Base-by-base conservation (phyloP, 2,329 filamentous ascomycete genomes). In the Ophiocordyceps sinensis region DNA sequence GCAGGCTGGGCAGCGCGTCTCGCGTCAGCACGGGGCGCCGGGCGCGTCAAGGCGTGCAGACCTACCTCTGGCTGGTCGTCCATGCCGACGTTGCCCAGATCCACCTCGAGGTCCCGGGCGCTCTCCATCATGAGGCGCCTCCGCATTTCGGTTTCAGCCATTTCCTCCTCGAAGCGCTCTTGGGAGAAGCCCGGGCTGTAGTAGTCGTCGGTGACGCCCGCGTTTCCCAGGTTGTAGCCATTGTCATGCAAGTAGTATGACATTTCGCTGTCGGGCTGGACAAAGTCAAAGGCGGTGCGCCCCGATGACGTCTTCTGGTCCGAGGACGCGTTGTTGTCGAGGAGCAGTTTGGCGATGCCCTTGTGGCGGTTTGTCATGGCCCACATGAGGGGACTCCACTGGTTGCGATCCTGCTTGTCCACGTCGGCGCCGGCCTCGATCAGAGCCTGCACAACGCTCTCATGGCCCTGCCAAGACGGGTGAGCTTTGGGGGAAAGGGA, bases 41-140 rank as follows among this genome's bases (percentile, higher is more conserved):
- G 13, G 23, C 21, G 21, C 23, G 23, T 10, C 26, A 10, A 17
- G 9, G 31, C 31, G 17, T 13, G 23, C 21, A 21, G 23, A 49
- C 73, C 52, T 64, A 87, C 85, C 69, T 96, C 91, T 40, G 88
- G 85, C 54, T 93, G 83, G 58, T 98, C 91, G 56, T 98, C 91
- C 53, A 98, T 80, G 28, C 91, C 91, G 43, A 98, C 76, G 52
- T 94, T 98, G 12, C 89, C 91, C 42, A 98, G 63, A 54, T 98
- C 91, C 35, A 98, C 91, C 60, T 98, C 91, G 30, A 98, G 69
- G 58, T 98, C 94, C 49, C 93, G 82, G 6, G 91, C 89, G 55
- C 91, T 98, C 59, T 98, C 91, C 89, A 96, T 95, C 87, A 98
- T 94, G 80, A 98, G 88, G 28, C 91, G 77, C 47, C 89, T 76